Evolutionary conservation across 805 yeast species (phyloP), one percentile per base, ranked within the genome.

Genomic region (Wickerhamomyces queroliae): DNA sequence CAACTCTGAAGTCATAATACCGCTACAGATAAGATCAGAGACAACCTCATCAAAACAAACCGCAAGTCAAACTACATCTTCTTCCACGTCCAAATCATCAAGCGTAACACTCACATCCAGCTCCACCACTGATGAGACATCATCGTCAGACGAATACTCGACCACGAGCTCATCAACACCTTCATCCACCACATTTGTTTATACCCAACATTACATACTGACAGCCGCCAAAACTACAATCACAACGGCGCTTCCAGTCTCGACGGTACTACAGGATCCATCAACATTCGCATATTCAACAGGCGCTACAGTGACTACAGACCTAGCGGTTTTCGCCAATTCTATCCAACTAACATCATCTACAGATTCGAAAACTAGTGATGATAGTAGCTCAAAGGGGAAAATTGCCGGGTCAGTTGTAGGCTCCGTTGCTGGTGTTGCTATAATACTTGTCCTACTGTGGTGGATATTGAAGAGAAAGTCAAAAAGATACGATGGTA

Each of bases 351-450:
- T 31, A 3, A 5, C 33, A 2, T 25, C 35, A n/a, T 23, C 36
- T n/a, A 11, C 17, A 17, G 15, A 16, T 19, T 12, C 33, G 19
- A 31, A 24, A 2, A 15, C 25, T 19, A 20, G 26, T 4, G 22
- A 13, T 18, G 32, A 37, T 9, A 33, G 16, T 13, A 10, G 24
- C 23, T 28, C 37, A 4, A 48, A 37, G 7, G 45, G 47, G 5
- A 50, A 50, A 1, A 47, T 55, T 35, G 55, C 53, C 5, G 59
- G 59, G 1, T 52, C 57, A 6, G 56, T 55, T 22, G 56, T 55
- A 21, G 59, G 59, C 4, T 38, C 53, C 9, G 49, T 53, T 19
- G 42, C 35, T 19, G 58, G 56, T n/a, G 37, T 42, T 2, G 33
- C 39, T 3, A n/a, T 49, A 1, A 21, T 49, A 2, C 10, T 53